Evolutionary conservation across 768 basidiomycete species (phyloP).

Genomic region (Mycena capillaripes): DNA sequence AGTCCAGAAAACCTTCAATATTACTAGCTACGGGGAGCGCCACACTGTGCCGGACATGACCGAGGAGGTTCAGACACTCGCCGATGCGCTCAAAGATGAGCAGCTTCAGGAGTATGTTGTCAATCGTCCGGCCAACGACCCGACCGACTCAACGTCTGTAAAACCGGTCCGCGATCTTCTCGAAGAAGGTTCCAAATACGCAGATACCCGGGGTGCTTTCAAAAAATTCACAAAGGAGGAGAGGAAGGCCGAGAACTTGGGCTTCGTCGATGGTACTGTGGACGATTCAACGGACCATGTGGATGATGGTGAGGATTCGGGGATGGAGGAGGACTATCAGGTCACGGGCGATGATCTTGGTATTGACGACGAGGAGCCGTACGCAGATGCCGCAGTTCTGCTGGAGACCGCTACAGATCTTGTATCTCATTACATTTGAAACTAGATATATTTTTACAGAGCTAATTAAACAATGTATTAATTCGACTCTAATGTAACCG

Average conservation of each 20-base stretch:
- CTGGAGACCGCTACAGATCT: background rate
- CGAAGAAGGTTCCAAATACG: constrained; percentile 22
- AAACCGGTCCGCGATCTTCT: constrained; percentile 22
- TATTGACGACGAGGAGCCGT: constrained; percentile 13
- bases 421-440: background rate
- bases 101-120: constrained; percentile 19
- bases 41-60: too few species aligned
- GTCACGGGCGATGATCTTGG: constrained; percentile 6
- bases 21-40: constrained; percentile 13
- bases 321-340: background rate
- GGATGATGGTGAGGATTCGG: constrained; percentile 4
- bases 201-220: constrained; percentile 17
- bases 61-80: background rate
- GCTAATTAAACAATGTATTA: too few species aligned
- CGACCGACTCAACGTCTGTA: too few species aligned
- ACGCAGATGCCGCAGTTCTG: background rate
- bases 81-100: background rate
- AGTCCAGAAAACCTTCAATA: constrained; percentile 16
- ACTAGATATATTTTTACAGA: background rate
- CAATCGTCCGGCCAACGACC: constrained; percentile 3
- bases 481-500: too few species aligned
- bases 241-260: background rate
- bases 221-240: background rate
- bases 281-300: background rate
- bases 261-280: background rate